Evolutionary conservation across 495 filamentous ascomycete genomes (phyloP).

Genomic region (Talaromyces adpressus): DNA sequence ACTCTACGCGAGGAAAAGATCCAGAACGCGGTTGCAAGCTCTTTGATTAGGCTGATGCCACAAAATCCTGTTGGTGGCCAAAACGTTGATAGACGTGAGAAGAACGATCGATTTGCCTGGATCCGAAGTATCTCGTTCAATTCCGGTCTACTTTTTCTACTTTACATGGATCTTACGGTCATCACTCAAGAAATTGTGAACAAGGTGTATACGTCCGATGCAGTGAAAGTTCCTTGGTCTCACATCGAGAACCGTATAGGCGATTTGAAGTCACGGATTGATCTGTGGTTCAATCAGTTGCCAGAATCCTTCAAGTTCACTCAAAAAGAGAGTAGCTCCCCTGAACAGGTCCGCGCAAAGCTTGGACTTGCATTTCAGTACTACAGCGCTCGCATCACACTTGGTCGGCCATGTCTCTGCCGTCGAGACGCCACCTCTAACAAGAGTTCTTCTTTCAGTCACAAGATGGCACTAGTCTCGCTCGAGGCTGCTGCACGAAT

Average conservation of each 20-base stretch:
- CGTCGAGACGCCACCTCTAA: constrained; percentile 44
- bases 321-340: constrained; percentile 24
- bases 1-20: constrained; percentile 30
- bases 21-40: constrained; percentile 29
- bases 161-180: constrained; percentile 41
- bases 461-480: constrained; percentile 45
- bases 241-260: constrained; percentile 53
- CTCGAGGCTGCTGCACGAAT: constrained; percentile 48
- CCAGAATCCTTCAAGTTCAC: constrained; percentile 46
- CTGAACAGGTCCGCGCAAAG: constrained; percentile 30
- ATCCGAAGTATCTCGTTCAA: constrained; percentile 26
- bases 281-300: constrained; percentile 47
- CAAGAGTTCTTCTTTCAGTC: constrained; percentile 44
- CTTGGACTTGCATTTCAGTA: constrained; percentile 51
- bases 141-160: constrained; percentile 41
- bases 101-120: constrained; percentile 19
- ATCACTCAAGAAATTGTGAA: constrained; percentile 50
- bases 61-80: constrained; percentile 26
- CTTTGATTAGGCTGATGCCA: constrained; percentile 30
- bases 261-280: constrained; percentile 42
- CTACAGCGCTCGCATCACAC: constrained; percentile 51
- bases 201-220: constrained; percentile 52
- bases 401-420: constrained; percentile 60
- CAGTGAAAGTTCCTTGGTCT: constrained; percentile 47
- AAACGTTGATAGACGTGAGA: constrained; percentile 12